These are phyloP conservation scores for Raffaelea arxii DNA, from an alignment of 2,329 filamentous ascomycete species.

Conservation along the genomic window DNA sequence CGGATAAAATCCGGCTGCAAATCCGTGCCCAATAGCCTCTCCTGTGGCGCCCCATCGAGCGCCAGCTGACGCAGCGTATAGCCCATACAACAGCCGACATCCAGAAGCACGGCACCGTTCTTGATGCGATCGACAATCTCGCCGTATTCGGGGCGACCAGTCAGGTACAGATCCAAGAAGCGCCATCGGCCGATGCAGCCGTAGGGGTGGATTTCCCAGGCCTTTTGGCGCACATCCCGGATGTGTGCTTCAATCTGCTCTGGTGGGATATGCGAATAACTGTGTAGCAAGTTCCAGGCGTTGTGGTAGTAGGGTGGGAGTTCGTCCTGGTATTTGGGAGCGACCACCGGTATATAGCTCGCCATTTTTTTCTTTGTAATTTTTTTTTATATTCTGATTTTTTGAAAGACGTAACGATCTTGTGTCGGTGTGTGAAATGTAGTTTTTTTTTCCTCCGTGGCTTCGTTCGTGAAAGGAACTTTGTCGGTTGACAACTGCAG, in stretches of 20 bases:
- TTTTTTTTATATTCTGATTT: too few species aligned
- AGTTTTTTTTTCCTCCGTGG: too few species aligned
- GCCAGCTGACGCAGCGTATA: conserved; percentile 33
- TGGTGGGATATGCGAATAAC: conserved; percentile 14
- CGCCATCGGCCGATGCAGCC: conserved; percentile 29
- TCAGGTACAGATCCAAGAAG: conserved; percentile 26
- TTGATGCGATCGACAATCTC: conserved; percentile 18
- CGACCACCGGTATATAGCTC: too few species aligned
- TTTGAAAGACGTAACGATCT: too few species aligned
- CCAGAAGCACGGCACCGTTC: conserved; percentile 21
- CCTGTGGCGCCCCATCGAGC: conserved; percentile 25
- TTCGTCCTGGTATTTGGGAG: conserved; percentile 9
- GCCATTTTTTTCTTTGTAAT: too few species aligned
- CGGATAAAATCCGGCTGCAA: conserved; percentile 22
- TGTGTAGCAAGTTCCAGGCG: conserved; percentile 13
- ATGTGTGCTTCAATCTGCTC: conserved; percentile 15
- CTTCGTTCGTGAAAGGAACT: too few species aligned
- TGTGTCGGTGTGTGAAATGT: too few species aligned
- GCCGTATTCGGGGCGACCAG: conserved; percentile 19
- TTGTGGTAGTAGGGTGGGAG: conserved; percentile 10
- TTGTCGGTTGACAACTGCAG: too few species aligned
- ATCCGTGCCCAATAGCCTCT: conserved; percentile 28
- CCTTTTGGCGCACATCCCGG: conserved; percentile 17
- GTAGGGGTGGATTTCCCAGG: conserved; percentile 26
- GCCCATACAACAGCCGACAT: conserved; percentile 34